Base-by-base conservation (phyloP, 768 basidiomycete genomes). In the Agrocybe praecox region DNA sequence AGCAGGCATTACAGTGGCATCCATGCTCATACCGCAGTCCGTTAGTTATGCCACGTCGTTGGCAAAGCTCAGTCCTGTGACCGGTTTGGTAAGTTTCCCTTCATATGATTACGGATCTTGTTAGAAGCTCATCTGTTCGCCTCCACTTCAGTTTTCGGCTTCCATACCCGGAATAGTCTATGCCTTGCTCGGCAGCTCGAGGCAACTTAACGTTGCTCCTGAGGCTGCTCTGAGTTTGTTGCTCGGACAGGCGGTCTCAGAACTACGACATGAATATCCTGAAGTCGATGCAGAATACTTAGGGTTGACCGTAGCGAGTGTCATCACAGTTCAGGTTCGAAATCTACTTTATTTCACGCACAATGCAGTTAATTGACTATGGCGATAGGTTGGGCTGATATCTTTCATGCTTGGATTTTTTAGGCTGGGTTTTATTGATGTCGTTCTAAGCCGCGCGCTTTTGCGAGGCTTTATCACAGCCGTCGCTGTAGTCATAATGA, bases 1-100 rank as follows among this genome's bases (percentile, higher is more conserved):
- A 0, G 92, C 92, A 23, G 96, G 95, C 17, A 66, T 94, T 24
- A 94, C 94, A 0, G 86, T 97, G 9, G 89, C 90, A 18, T 87
- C 85, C 49, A 89, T 92, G 81, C 78, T 92, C 44, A 89, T 92
- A 66, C 90, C 92, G 6, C 88, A 92, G 69, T 91, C 92, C 1
- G 90, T 97, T 69, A 93, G 91, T 69, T 97, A 98, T 66, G 96
- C 93, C 8, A 86, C 90, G 2, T 90, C 93, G 0, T 76, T 98
- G 11, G 94, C 95, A 17, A 86, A 91, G 62, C 75, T 97, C 40
- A 90, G 85, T 59, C 94, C 95, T 12, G 82, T 92, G 2, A 83
- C 92, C 44, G 96, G 96, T 49, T 74, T 98, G 66, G 91, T 92
- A 65, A 61, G 89, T 74, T 42, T 33, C 14, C 50, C 40, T 44